Percentiles rank a stretch among this genome's conserved stretches.
Evolutionary conservation across 805 yeast species (phyloP).

Genomic region (Candida boleticola): DNA sequence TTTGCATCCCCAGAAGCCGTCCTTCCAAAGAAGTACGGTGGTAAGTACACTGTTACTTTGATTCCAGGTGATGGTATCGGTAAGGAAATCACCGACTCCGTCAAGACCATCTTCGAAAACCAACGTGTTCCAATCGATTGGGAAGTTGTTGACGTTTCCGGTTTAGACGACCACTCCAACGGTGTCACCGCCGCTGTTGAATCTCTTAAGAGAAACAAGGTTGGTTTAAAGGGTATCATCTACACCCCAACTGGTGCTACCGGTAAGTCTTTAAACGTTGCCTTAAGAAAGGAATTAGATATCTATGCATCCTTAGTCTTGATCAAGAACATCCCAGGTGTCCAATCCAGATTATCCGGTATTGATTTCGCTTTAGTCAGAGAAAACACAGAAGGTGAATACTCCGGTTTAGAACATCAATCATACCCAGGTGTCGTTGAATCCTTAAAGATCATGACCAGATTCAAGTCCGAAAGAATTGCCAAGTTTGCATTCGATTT

Average conservation of each 20-base stretch:
- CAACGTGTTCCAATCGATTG: slow-evolving; percentile 91
- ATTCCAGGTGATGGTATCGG: slow-evolving; percentile 99
- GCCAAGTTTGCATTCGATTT: slow-evolving; percentile 97
- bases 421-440: slow-evolving; percentile 98
- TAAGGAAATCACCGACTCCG: slow-evolving; percentile 91
- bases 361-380: slow-evolving; percentile 93
- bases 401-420: slow-evolving; percentile 97
- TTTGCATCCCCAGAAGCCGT: slow-evolving; percentile 58
- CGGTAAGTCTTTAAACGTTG: slow-evolving; percentile 88
- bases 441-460: slow-evolving; percentile 91
- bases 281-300: slow-evolving; percentile 93
- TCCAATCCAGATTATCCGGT: slow-evolving; percentile 80
- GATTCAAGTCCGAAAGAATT: slow-evolving; percentile 92
- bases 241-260: slow-evolving; percentile 81
- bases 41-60: slow-evolving; percentile 88
- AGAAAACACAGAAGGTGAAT: slow-evolving; percentile 99
- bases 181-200: slow-evolving; percentile 82
- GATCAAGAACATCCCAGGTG: slow-evolving; percentile 93
- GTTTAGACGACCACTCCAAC: slow-evolving; percentile 55
- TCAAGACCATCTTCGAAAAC: slow-evolving; percentile 80
- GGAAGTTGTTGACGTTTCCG: slow-evolving; percentile 58
- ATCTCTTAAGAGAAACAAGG: slow-evolving; percentile 91
- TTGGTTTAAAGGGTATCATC: slow-evolving; percentile 94
- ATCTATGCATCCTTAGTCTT: slow-evolving; percentile 93
- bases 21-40: slow-evolving; percentile 91